Evolutionary conservation across 495 filamentous ascomycete species (phyloP).

Genomic region (Aspergillus sparsus): DNA sequence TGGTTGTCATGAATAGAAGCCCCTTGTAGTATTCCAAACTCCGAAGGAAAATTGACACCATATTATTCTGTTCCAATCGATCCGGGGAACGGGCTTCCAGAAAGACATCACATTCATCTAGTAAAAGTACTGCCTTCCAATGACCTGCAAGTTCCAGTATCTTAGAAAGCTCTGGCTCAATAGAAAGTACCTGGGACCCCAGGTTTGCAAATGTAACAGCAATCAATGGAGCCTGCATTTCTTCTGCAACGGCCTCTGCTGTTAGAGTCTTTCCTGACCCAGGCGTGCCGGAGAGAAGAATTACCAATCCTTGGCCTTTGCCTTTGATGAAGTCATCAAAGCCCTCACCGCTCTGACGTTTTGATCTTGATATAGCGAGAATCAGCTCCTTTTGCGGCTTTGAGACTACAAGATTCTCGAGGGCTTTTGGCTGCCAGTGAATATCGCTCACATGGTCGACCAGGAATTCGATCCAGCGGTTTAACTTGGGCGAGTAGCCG

Average conservation of each 20-base stretch:
- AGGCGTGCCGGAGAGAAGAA: constrained; percentile 23
- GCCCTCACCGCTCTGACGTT: not conserved
- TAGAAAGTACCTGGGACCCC: not conserved
- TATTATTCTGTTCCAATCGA: constrained; percentile 26
- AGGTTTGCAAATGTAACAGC: constrained; percentile 15
- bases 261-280: constrained; percentile 34
- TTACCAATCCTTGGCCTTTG: constrained; percentile 12
- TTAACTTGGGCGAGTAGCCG: not conserved
- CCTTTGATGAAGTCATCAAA: constrained; percentile 8
- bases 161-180: not conserved
- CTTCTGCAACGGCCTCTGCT: constrained; percentile 30
- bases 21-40: constrained; percentile 55
- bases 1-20: constrained; percentile 34
- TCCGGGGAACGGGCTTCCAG: constrained; percentile 54
- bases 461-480: not conserved
- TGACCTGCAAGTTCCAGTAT: constrained; percentile 10
- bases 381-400: not conserved
- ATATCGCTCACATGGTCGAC: not conserved
- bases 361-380: not conserved
- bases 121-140: constrained; percentile 47
- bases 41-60: constrained; percentile 47
- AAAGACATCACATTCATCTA: constrained; percentile 73
- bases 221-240: constrained; percentile 28
- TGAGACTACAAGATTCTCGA: not conserved
- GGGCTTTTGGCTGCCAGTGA: not conserved